Base-by-base conservation (phyloP, 176 grass and related monocot genomes). In the Aegilops umbellulata region DNA sequence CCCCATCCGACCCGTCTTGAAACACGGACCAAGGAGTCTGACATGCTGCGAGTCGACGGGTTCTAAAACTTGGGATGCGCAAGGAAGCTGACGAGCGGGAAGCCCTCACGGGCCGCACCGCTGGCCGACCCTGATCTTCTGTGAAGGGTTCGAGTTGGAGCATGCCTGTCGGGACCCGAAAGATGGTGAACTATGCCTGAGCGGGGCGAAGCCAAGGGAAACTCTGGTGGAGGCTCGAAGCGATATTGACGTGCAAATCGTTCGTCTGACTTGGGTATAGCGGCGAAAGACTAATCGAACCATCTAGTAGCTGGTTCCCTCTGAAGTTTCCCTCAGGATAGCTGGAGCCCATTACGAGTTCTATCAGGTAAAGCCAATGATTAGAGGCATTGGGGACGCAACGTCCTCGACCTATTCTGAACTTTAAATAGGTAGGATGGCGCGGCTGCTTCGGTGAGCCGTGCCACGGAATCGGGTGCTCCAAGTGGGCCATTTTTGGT, bases 11-110 rank as follows among this genome's bases (percentile, higher is more conserved):
- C 94, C 88, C 84, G 30, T 91, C 81, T 89, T 87, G 86, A 95
- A 95, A 93, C 90, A 95, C 74, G 83, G 83, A 95, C 93, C 93
- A 95, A 95, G 93, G 85, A 95, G 93, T 95, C 88, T 83, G n/a
- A n/a, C n/a, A n/a, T n/a, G n/a, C n/a, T n/a, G n/a, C n/a, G n/a
- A n/a, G n/a, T n/a, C n/a, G n/a, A n/a, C n/a, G n/a, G n/a, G n/a
- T n/a, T n/a, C n/a, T n/a, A n/a, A n/a, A n/a, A n/a, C n/a, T n/a
- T n/a, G n/a, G n/a, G n/a, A n/a, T n/a, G n/a, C n/a, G n/a, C n/a
- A n/a, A n/a, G 80, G 80, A 82, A 82, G 80, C 41, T 34, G 29
- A 36, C 44, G 42, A 82, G 82, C 53, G 53, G 80, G 80, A 60
- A n/a, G 76, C 53, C 76, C 32, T 24, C 10, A 17, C 19, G 82